Evolutionary conservation across 345 rosid species (phyloP), one percentile per base, ranked within the genome.

Genomic region (Eucalyptus pauciflora): DNA sequence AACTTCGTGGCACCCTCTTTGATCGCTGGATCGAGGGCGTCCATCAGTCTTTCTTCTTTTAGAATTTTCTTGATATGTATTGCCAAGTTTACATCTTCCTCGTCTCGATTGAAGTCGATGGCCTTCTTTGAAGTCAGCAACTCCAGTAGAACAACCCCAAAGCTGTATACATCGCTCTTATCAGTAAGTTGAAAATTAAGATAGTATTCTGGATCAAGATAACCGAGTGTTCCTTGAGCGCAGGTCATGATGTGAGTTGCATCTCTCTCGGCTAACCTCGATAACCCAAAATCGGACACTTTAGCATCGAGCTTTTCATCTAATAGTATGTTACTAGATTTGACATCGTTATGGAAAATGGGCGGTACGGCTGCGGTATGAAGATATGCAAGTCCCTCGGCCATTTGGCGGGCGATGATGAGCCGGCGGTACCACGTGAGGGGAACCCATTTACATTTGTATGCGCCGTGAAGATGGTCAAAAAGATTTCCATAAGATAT

Each of bases 141-240:
- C 94, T 94, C 95, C 22, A 95, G 85, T 88, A 95, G 85, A 76
- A 95, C 96, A 67, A 95, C 95, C 13, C 96, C 96, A 14, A 92
- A 95, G 90, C 95, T 95, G 22, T 94, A 95, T 10, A 94, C 97
- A 37, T 95, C 94, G 50, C 97, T 95, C 92, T 94, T 93, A 80
- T 94, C 95, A 3, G 95, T 94, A 27, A 95, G 87, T 64, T 94
- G 95, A 46, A 93, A 94, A 85, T 91, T 94, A 8, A 93, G 93
- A 87, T 94, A 94, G 51, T 94, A 94, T 58, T 95, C 97, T 3
- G 95, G 95, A 88, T 95, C 97, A 10, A 94, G 91, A 89, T 95
- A 95, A 41, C 97, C 97, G 5, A 94, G 88, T 1, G 95, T 94
- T 2, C 96, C 95, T 80, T 95, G 97, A 54, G 95, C 94, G 18